Base-by-base conservation (phyloP, 2,329 filamentous ascomycete species). In the Sclerotinia spermophila region DNA sequence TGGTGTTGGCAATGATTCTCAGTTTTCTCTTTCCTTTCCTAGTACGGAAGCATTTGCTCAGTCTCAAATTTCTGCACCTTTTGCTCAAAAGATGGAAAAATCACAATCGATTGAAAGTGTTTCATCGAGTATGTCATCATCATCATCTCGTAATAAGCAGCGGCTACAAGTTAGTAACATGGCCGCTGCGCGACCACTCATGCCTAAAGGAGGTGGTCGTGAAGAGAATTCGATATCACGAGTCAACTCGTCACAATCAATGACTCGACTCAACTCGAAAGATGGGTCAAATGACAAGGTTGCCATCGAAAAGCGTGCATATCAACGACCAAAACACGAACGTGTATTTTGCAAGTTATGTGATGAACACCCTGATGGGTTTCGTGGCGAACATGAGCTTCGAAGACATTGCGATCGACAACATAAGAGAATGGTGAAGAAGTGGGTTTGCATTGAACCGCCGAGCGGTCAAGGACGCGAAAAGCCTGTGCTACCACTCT, bases 331-430 rank as follows among this genome's bases (percentile, higher is more conserved):
- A 33, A 78, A 78, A 64, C 79, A 80, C 71, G 76, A 77, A 69
- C 77, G 77, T 60, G 76, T 78, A 15, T 72, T 70, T 59, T 97
- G 94, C 80, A 83, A 84, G 27, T 87, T 91, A 75, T 97, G 94
- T 82, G 89, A 90, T 74, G 92, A 93, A 76, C 90, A 95, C 72
- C 92, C 92, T 3, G 90, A 94, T 72, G 94, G 94, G 7, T 97
- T 97, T 80, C 90, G 94, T 60, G 94, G 94, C 71, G 93, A 96
- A 70, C 94, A 97, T 80, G 94, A 97, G 80, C 84, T 94, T 64
- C 85, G 90, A 69, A 86, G 92, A 71, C 92, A 94, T 79, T 83
- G 84, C 71, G 85, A 87, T 70, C 86, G 89, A 65, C 86, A 92
- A 74, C 95, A 98, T 79, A 82, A 83, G 71, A 75, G 72, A 17